Conservation (phyloP, 176 grass and related monocot genomes). For the Zoysia japonica region DNA sequence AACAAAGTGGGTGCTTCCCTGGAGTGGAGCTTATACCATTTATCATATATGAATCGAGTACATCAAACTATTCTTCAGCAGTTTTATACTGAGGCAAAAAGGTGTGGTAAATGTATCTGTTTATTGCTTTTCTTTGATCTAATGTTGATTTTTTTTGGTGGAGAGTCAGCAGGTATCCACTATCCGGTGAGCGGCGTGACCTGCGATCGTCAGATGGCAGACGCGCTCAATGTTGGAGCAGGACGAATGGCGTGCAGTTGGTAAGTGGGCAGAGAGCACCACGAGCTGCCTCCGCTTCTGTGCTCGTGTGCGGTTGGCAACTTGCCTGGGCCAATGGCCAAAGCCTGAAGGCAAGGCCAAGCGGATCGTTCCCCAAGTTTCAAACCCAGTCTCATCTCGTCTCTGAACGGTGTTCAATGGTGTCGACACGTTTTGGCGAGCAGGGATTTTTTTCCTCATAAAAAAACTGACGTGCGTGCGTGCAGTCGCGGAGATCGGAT, state of each 20-base stretch:
- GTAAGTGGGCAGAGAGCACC: not conserved
- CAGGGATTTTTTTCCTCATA: not conserved
- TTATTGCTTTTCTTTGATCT: not conserved
- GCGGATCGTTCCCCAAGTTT: not conserved
- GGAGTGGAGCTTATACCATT: not conserved
- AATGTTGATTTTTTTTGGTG: not conserved
- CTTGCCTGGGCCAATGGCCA: not conserved
- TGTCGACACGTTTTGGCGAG: not conserved
- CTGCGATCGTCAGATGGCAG: not conserved
- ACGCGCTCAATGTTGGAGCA: not conserved
- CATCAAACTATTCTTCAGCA: not conserved
- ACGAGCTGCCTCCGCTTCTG: slow-evolving; percentile 24
- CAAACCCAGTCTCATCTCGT: not conserved
- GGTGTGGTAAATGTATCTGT: not conserved
- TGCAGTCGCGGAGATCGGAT: slow-evolving; percentile 18
- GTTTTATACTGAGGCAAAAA: not conserved
- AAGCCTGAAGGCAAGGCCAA: not conserved
- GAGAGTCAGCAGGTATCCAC: not conserved
- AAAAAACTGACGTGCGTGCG: not conserved
- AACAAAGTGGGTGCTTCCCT: not conserved
- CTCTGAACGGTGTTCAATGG: not conserved
- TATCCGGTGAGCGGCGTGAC: slow-evolving; percentile 1
- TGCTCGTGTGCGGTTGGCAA: too few relatives aligned
- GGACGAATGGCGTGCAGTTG: not conserved
- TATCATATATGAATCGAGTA: not conserved